A percentile compares a stretch with the other conserved stretches of the same genome.
Conservation (phyloP, 176 grass and related monocot genomes). For the Musa beccarii region DNA sequence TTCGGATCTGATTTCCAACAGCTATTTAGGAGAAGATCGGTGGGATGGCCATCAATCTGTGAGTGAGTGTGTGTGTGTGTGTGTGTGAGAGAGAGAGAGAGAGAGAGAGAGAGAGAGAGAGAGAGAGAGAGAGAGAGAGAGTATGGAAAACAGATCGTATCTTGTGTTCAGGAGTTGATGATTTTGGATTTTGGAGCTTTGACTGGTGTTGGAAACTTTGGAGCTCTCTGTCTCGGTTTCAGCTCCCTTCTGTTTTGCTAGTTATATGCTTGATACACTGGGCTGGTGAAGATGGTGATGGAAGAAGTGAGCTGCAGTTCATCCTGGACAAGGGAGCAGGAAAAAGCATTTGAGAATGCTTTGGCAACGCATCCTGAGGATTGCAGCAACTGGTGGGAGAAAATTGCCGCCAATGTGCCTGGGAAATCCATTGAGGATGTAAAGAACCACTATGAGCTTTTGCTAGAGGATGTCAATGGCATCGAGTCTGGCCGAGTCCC, state of each 20-base stretch:
- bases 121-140: too few relatives aligned
- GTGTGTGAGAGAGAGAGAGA: too few relatives aligned
- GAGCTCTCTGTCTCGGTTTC: background rate
- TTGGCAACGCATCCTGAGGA: background rate
- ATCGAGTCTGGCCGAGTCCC: slow-evolving; percentile 7
- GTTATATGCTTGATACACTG: background rate
- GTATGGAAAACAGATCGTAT: too few relatives aligned
- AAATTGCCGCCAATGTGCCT: background rate
- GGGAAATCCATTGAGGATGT: slow-evolving; percentile 4
- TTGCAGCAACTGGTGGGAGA: slow-evolving; percentile 1
- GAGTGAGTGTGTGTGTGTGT: too few relatives aligned
- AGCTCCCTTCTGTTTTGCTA: background rate
- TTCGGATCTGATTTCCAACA: too few relatives aligned
- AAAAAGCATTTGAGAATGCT: slow-evolving; percentile 14
- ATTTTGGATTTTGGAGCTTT: too few relatives aligned
- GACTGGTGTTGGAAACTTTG: background rate
- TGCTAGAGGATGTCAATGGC: background rate
- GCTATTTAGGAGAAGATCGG: too few relatives aligned
- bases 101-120: too few relatives aligned
- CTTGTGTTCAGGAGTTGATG: too few relatives aligned
- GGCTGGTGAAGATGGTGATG: background rate
- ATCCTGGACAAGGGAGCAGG: slow-evolving; percentile 12
- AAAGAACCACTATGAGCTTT: background rate
- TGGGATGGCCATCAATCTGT: too few relatives aligned
- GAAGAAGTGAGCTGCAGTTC: slow-evolving; percentile 3